Conservation (phyloP, 805 yeast species). For the Zygoascus bituminiphila region DNA sequence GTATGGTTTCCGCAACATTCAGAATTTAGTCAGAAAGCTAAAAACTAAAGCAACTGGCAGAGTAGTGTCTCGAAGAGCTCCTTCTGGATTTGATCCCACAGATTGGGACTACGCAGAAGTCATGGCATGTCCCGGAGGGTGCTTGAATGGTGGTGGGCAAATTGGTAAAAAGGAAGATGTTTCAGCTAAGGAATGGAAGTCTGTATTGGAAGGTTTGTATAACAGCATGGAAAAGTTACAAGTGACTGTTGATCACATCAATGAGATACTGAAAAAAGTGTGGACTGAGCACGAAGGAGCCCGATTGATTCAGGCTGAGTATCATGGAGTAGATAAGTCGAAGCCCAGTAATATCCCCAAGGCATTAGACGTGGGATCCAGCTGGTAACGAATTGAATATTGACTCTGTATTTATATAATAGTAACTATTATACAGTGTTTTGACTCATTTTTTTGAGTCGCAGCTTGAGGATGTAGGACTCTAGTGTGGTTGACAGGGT, state of each 20-base stretch:
- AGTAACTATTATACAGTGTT: no score
- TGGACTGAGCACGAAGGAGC: conserved; percentile 8
- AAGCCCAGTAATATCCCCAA: not conserved
- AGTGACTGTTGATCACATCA: conserved; percentile 1
- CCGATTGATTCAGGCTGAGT: conserved; percentile 12
- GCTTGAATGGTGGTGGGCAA: conserved; percentile 96
- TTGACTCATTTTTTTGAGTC: no score
- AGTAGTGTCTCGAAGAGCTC: conserved; percentile 8
- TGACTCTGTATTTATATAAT: no score
- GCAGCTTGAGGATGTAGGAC: no score
- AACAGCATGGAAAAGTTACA: conserved; percentile 15
- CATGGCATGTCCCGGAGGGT: conserved; percentile 98
- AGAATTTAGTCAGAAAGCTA: conserved; percentile 80
- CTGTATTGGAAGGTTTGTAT: conserved; percentile 32
- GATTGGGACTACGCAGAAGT: conserved; percentile 79
- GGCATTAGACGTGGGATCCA: conserved; percentile 3
- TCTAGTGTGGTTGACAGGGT: no score
- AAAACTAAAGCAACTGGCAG: conserved; percentile 34
- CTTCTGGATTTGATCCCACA: conserved; percentile 42
- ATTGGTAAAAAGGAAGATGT: conserved; percentile 37
- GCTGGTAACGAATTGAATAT: no score
- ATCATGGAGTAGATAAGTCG: conserved; percentile 10
- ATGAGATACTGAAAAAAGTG: conserved; percentile 6
- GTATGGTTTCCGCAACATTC: conserved; percentile 91
- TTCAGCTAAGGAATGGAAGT: conserved; percentile 27